Percentiles rank a stretch among this genome's conserved stretches.
These are phyloP conservation scores for Phytophthora palmivora DNA, from an alignment of 352 stramenopile genomes.

Conservation along the genomic window DNA sequence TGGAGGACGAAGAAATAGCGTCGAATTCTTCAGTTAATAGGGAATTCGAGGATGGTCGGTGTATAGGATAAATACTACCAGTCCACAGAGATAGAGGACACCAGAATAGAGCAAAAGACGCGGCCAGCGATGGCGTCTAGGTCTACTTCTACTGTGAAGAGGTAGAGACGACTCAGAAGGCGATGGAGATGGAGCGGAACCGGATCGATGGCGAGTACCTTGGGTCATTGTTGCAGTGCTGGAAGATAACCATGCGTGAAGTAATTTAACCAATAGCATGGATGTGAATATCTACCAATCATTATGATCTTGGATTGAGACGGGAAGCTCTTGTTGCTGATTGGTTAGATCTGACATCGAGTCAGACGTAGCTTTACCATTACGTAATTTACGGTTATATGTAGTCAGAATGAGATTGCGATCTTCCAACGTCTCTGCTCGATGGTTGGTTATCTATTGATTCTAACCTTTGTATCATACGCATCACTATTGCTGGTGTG, in stretches of 20 bases:
- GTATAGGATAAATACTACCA: constrained; percentile 18
- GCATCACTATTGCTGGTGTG: constrained; percentile 20
- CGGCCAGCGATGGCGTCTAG: constrained; percentile 5
- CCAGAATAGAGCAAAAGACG: constrained; percentile 21
- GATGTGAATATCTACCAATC: too few species aligned
- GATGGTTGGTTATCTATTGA: constrained; percentile 20
- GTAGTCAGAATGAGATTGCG: constrained; percentile 16
- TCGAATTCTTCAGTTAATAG: neutral
- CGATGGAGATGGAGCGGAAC: neutral
- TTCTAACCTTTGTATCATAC: constrained; percentile 16
- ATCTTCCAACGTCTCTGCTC: constrained; percentile 12
- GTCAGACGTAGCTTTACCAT: constrained; percentile 8
- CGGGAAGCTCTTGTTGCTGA: too few species aligned
- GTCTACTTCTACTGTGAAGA: neutral
- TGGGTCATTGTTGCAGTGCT: constrained; percentile 15
- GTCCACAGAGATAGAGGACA: constrained; percentile 18
- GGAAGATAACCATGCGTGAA: too few species aligned
- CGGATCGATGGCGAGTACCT: constrained; percentile 10
- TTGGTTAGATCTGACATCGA: too few species aligned
- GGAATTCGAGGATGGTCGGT: neutral
- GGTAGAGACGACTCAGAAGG: constrained; percentile 10
- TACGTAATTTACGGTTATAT: constrained; percentile 7
- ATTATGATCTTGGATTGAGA: too few species aligned
- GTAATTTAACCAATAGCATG: too few species aligned
- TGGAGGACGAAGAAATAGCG: constrained; percentile 1